Base-by-base conservation (phyloP, 257 asterid species). In the Catharanthus roseus region DNA sequence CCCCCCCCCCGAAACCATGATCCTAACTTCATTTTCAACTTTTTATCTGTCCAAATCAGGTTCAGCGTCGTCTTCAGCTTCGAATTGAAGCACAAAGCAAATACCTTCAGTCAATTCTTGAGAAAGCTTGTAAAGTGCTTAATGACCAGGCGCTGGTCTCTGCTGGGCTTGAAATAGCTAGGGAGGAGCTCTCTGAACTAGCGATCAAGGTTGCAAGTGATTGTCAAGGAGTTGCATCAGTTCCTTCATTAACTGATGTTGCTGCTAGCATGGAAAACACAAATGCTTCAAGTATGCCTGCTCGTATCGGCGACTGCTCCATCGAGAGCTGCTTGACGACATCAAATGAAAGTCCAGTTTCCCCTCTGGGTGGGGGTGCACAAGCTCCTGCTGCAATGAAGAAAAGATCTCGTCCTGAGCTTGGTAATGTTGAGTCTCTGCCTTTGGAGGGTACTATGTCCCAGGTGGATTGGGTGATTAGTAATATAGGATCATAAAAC, bases 401-500 rank as follows among this genome's bases (percentile, higher is more conserved):
- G 93, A 89, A 89, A 83, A 68, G 96, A 67, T 79, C 89, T 4
- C 87, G 88, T 16, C 85, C 86, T 3, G 65, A 66, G 45, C 84
- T 71, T 69, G 67, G 75, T 29, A 71, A 61, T 21, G 81, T 74
- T 33, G 90, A 86, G 28, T 67, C 78, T 23, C 66, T 79, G 73
- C 88, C 82, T 65, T 67, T 82, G 10, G 91, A 82, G 66, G 74
- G 76, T 74, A 69, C 51, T 44, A 78, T 77, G 79, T 70, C 86
- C 66, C 84, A 89, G 26, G 89, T 82, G 74, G 93, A 87, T 76
- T 89, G 97, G 97, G 83, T 77, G 81, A 80, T 81, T 86, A 65
- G 90, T 15, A 89, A 85, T 73, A 84, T 83, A 39, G 72, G 79
- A 60, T 62, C 67, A 34, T 79, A 73, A 44, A 24, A 13, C 9